Base-by-base conservation (phyloP, 352 stramenopile genomes). In the Elongisporangium prolatum region DNA sequence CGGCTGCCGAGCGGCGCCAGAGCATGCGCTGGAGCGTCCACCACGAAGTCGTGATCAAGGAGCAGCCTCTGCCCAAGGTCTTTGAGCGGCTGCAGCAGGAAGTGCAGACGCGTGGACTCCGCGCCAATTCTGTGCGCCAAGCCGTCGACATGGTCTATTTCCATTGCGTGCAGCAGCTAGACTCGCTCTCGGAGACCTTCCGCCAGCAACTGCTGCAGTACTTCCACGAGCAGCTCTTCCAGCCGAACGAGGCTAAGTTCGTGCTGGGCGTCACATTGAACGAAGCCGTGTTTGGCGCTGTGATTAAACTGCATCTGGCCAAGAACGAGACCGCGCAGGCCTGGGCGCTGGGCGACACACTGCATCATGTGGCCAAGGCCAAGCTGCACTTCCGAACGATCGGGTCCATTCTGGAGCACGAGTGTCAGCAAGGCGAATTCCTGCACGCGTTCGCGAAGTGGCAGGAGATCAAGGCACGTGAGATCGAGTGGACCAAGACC, bases 111-210 rank as follows among this genome's bases (percentile, higher is more conserved):
- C 72, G 75, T 18, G 71, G 69, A 14, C 57, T 82, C n/a, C 51
- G 52, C 9, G 49, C 59, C 16, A 57, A 54, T 3, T 61, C 56
- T 9, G 59, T 72, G 22, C 74, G 77, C 16, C 68, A 86, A 53
- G 78, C 77, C 2, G 71, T 92, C 20, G 80, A 92, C 64, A 68
- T 70, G 59, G 89, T 92, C 59, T 92, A 86, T 71, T 89, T 87
- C 56, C 68, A 89, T 53, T 92, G 82, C 50, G 76, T 72, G n/a
- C 70, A 86, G 53, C 65, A 75, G 25, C 65, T 70, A n/a, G 54
- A 72, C 21, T 48, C 48, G 13, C 64, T 90, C 25, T 18, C 63
- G 28, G 44, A 70, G 1, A 24, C 37, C 0, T 77, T 86, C 24
- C 61, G 62, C 0, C 9, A 13, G 2, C 28, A 74, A 57, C 63